A percentile compares a stretch with the other conserved stretches of the same genome.
phyloP scores from a whole-genome alignment of 768 basidiomycete species.

The Boletus fagicola region DNA sequence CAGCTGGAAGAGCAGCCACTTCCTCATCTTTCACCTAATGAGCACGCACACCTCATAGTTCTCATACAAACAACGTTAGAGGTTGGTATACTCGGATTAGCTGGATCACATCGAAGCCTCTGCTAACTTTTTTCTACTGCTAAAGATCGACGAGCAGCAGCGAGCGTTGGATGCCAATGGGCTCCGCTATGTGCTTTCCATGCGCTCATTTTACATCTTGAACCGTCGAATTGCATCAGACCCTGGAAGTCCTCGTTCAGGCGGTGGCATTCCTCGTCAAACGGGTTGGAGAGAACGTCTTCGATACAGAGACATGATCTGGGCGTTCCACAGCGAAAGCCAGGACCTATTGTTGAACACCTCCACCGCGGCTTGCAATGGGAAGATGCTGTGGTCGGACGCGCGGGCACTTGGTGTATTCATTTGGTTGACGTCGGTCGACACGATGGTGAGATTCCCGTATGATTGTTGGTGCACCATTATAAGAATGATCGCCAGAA shows the following conservation, averaged over 20 bases:
- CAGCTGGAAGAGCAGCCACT: conserved; percentile 61
- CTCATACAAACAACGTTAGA: conserved; percentile 86
- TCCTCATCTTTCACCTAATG: conserved; percentile 72
- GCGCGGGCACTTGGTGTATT: conserved; percentile 84
- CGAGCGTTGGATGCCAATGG: conserved; percentile 92
- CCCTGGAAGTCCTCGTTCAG: conserved; percentile 46
- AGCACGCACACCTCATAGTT: conserved; percentile 79
- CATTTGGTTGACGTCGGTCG: conserved; percentile 80
- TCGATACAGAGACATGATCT: conserved; percentile 91
- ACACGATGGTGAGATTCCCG: conserved; percentile 62
- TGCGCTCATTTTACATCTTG: conserved; percentile 88
- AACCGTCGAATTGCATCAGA: conserved; percentile 59
- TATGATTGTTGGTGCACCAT: not conserved
- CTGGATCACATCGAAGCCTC: not conserved
- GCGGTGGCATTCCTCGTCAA: conserved; percentile 39
- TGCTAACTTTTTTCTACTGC: not conserved
- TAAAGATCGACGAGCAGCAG: conserved; percentile 83
- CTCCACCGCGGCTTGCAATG: conserved; percentile 68
- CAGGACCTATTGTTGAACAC: conserved; percentile 79
- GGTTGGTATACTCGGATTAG: conserved; percentile 41
- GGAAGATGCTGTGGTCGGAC: conserved; percentile 88
- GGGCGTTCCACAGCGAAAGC: conserved; percentile 95
- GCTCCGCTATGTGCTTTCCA: conserved; percentile 86
- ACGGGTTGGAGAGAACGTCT: conserved; percentile 71
- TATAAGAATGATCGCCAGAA: conserved; percentile 45